Percentiles rank a stretch among this genome's conserved stretches.
Evolutionary conservation across 768 basidiomycete genomes (phyloP).

Genomic region (Termitomyces sp.): DNA sequence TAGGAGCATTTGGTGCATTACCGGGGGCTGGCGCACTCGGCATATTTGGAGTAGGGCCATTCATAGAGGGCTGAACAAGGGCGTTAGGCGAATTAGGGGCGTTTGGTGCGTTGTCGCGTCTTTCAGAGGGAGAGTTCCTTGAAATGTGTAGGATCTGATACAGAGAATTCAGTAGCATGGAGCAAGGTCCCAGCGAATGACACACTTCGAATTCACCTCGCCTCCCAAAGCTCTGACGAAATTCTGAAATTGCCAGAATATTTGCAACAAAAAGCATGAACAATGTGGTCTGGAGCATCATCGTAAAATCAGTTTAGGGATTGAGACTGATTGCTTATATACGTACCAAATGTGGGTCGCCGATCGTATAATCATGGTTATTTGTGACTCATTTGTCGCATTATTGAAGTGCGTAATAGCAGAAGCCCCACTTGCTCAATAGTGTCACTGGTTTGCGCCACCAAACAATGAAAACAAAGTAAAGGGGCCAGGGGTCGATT

Average conservation of each 20-base stretch:
- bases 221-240: neutral
- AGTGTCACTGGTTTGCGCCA: neutral
- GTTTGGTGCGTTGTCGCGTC: neutral
- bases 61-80: neutral
- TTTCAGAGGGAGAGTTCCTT: no score
- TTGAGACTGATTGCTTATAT: no score
- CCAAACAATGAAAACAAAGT: neutral
- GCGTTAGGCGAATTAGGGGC: neutral
- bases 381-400: neutral
- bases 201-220: neutral
- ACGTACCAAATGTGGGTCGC: conserved; percentile 1
- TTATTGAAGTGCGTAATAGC: neutral
- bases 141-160: neutral
- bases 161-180: neutral
- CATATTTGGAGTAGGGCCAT: neutral
- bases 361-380: neutral
- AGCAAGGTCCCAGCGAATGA: neutral
- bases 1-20: neutral
- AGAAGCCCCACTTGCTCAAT: neutral
- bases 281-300: neutral
- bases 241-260: neutral
- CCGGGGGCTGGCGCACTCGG: neutral
- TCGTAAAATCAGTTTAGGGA: no score
- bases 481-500: neutral
- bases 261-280: neutral